Conservation (phyloP, 306 rosid genomes). For the Trichosanthes truncata region DNA sequence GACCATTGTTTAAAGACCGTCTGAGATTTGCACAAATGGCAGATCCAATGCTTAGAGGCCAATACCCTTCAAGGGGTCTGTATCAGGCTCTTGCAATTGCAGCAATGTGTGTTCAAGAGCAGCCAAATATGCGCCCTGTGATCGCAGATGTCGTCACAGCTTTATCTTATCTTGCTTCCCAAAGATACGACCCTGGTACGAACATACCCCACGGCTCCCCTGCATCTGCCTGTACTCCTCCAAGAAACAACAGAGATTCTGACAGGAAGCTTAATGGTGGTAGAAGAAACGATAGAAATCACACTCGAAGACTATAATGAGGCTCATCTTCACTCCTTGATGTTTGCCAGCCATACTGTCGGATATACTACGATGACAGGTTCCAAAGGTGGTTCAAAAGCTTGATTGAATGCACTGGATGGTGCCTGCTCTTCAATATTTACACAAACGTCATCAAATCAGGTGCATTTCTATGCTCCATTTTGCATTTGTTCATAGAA, state of each 20-base stretch:
- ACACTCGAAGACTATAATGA: conserved; percentile 8
- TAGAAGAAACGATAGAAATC: conserved; percentile 20
- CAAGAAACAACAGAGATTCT: conserved; percentile 40
- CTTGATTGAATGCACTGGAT: conserved; percentile 1
- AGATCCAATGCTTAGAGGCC: conserved; percentile 79
- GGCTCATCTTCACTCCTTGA: neutral
- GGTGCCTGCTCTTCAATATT: neutral
- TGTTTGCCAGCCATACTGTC: neutral
- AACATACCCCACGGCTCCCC: conserved; percentile 44
- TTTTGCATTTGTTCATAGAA: neutral
- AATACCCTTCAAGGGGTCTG: conserved; percentile 73
- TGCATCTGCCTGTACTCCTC: conserved; percentile 49
- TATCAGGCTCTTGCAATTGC: conserved; percentile 85
- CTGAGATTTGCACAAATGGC: conserved; percentile 61
- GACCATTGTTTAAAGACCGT: conserved; percentile 64
- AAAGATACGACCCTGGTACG: conserved; percentile 42
- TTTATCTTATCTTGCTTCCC: conserved; percentile 74
- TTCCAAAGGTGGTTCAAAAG: neutral
- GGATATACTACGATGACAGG: neutral
- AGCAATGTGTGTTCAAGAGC: conserved; percentile 88
- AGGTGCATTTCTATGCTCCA: conserved; percentile 12
- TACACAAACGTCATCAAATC: neutral
- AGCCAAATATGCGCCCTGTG: conserved; percentile 78
- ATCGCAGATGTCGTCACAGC: conserved; percentile 94
- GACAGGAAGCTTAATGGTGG: conserved; percentile 28